A percentile compares a stretch with the other conserved stretches of the same genome.
Conservation (phyloP, 2,329 filamentous ascomycete genomes). For the Fusarium multiceps region DNA sequence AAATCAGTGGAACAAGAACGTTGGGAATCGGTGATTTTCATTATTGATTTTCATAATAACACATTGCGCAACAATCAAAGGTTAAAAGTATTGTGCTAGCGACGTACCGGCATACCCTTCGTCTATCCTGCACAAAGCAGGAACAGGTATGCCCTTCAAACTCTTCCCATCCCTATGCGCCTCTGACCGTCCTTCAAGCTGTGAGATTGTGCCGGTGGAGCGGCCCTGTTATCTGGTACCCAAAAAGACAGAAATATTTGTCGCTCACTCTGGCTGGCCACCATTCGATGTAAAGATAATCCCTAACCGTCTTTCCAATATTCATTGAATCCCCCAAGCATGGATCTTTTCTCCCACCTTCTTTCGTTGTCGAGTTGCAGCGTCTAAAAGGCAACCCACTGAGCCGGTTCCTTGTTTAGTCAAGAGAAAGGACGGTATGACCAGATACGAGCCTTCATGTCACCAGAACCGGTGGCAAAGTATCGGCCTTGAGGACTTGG, state of each 20-base stretch:
- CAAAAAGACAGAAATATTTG: constrained; percentile 42
- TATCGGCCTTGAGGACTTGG: constrained; percentile 88
- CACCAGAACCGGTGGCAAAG: constrained; percentile 96
- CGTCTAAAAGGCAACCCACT: constrained; percentile 31
- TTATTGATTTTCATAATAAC: constrained; percentile 43
- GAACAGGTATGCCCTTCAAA: constrained; percentile 40
- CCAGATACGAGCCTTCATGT: constrained; percentile 98
- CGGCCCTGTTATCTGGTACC: constrained; percentile 31
- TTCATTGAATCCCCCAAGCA: constrained; percentile 19
- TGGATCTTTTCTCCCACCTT: constrained; percentile 16
- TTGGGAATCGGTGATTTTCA: constrained; percentile 32
- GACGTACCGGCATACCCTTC: constrained; percentile 25
- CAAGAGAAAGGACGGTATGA: constrained; percentile 70
- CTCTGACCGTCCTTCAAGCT: constrained; percentile 42
- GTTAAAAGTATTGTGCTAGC: constrained; percentile 36
- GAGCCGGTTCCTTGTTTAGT: constrained; percentile 37
- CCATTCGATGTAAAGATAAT: constrained; percentile 24
- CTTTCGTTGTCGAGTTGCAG: constrained; percentile 12
- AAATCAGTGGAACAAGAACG: not conserved
- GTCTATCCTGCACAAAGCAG: constrained; percentile 43
- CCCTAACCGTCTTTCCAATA: constrained; percentile 19
- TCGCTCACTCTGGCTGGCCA: constrained; percentile 32
- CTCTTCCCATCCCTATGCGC: constrained; percentile 46
- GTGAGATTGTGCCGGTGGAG: constrained; percentile 27
- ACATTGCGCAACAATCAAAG: constrained; percentile 36